Evolutionary conservation across 768 basidiomycete genomes (phyloP), one percentile per base, ranked within the genome.

Genomic region (Panus rudis): DNA sequence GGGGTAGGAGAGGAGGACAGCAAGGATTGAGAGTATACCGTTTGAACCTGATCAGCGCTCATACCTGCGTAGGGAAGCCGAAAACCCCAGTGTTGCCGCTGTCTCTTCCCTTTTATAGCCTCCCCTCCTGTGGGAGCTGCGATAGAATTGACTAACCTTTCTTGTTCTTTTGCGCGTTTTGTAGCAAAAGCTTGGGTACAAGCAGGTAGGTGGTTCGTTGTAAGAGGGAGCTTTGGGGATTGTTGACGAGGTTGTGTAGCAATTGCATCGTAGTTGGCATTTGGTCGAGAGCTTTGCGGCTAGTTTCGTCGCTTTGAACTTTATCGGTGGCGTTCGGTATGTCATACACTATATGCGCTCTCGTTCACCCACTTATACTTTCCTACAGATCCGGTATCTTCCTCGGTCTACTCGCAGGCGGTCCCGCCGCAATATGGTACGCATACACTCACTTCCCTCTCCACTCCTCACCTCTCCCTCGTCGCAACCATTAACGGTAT

Each of bases 31-130:
- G 91, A 92, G 86, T 47, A 92, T 78, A 92, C 90, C 89, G 91
- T 81, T 78, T 65, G 86, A 92, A 92, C 90, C 88, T 92, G 91
- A 88, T 76, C 84, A 90, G 88, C 74, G 85, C 79, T 89, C 75
- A 91, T 74, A 89, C 86, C 87, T 90, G 90, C 91, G 90, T 88
- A 91, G 89, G 88, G 88, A 92, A 88, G 84, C 55, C n/a, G n/a
- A n/a, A n/a, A n/a, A n/a, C 84, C 84, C 72, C 76, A 84, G 84
- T 78, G 70, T 82, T 67, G 54, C 62, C n/a, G n/a, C n/a, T n/a
- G n/a, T n/a, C n/a, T n/a, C n/a, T n/a, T n/a, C n/a, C n/a, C 57
- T 65, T 65, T 54, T 49, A 60, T 63, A 61, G 58, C 61, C 58
- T 51, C 60, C 66, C 63, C 68, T 62, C 54, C 61, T 51, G 46